Conservation (phyloP, 2,329 filamentous ascomycete genomes). For the Pestalotiopsis sp. region DNA sequence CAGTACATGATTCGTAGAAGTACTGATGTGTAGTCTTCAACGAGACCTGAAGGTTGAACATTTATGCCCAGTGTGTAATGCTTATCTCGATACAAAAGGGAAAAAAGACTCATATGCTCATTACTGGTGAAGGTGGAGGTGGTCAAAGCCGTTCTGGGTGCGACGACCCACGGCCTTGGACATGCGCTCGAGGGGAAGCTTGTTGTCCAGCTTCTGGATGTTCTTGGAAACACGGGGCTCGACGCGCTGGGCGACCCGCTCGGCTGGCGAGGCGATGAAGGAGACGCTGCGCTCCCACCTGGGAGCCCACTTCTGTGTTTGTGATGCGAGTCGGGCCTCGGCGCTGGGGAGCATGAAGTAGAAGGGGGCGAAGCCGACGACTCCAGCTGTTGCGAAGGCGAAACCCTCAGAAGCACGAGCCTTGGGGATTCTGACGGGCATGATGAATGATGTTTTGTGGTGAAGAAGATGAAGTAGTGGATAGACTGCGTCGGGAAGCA, state of each 20-base stretch:
- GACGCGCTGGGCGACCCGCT: constrained; percentile 50
- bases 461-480: constrained; percentile 19
- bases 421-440: constrained; percentile 55
- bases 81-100: not conserved
- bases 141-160: constrained; percentile 50
- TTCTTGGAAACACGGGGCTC: constrained; percentile 50
- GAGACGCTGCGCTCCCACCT: constrained; percentile 62
- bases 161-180: constrained; percentile 50
- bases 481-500: not conserved
- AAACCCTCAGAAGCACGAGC: constrained; percentile 52
- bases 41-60: constrained; percentile 1
- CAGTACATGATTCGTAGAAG: constrained; percentile 7
- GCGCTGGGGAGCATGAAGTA: constrained; percentile 61
- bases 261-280: constrained; percentile 52
- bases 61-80: not conserved
- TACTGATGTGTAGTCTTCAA: not conserved
- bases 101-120: not conserved
- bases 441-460: constrained; percentile 34
- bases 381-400: constrained; percentile 56
- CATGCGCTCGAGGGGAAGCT: constrained; percentile 53
- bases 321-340: constrained; percentile 54
- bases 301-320: constrained; percentile 61
- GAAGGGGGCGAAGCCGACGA: constrained; percentile 57
- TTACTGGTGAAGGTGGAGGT: constrained; percentile 17
- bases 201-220: constrained; percentile 48